These are phyloP conservation scores for Polytrichum formosum DNA, from an alignment of 225 moss, liverwort and hornwort genomes.

Conservation along the genomic window DNA sequence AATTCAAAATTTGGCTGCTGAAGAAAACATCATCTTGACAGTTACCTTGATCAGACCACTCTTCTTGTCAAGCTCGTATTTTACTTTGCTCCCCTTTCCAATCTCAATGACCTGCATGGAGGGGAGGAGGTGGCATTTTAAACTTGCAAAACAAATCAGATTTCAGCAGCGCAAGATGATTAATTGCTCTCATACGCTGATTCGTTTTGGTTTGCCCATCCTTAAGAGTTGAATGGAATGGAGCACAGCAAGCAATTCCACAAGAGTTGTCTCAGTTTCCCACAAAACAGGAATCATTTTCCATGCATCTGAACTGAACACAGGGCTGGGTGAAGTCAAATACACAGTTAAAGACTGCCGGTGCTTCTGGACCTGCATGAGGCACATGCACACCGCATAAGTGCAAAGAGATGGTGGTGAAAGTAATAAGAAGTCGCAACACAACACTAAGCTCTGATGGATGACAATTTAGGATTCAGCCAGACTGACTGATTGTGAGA, in stretches of 20 bases:
- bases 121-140: not conserved
- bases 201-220: not conserved
- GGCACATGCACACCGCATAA: too few relatives aligned
- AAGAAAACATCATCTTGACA: too few relatives aligned
- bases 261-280: not conserved
- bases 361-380: constrained; percentile 72
- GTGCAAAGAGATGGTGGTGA: too few relatives aligned
- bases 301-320: too few relatives aligned
- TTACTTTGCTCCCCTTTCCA: constrained; percentile 83
- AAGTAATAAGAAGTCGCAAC: not conserved
- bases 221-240: not conserved
- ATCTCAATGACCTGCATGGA: constrained; percentile 78
- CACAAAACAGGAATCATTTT: not conserved
- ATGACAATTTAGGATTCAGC: not conserved
- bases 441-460: not conserved
- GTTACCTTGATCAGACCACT: constrained; percentile 84
- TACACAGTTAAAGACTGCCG: constrained; percentile 77
- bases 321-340: constrained; percentile 16
- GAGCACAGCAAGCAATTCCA: not conserved
- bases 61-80: constrained; percentile 86
- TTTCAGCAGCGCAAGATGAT: not conserved
- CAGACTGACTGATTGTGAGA: not conserved
- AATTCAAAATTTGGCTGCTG: not conserved
- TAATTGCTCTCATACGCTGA: not conserved
- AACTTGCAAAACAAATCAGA: too few relatives aligned